Evolutionary conservation across 2,329 filamentous ascomycete genomes (phyloP).

Genomic region (Sphaerostilbella broomeana): DNA sequence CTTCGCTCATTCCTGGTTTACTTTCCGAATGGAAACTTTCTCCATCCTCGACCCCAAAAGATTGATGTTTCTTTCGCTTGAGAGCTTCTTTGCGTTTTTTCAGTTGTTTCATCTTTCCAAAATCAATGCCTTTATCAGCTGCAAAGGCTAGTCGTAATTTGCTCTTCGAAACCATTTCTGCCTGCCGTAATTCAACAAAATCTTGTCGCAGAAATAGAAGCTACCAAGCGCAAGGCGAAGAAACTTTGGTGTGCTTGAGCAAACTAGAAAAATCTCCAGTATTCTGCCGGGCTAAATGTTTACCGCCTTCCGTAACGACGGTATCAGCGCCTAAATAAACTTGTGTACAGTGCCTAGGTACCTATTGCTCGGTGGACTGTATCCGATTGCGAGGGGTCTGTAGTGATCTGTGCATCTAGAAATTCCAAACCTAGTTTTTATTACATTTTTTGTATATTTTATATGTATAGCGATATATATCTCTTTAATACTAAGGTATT

Average conservation of each 20-base stretch:
- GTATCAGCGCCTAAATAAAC: too few species aligned
- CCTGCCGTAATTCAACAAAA: background rate
- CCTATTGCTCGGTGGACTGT: too few species aligned
- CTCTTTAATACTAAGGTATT: too few species aligned
- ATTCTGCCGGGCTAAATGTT: conserved; percentile 13
- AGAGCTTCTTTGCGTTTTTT: conserved; percentile 40
- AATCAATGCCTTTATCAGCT: conserved; percentile 49
- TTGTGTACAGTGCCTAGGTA: too few species aligned
- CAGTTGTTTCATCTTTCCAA: conserved; percentile 44
- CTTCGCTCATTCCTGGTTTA: too few species aligned
- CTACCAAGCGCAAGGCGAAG: background rate
- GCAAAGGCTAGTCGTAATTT: conserved; percentile 49
- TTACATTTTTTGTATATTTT: too few species aligned
- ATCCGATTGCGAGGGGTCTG: too few species aligned
- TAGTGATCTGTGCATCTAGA: too few species aligned
- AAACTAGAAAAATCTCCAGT: conserved; percentile 11
- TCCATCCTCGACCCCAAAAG: too few species aligned
- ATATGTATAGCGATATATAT: too few species aligned
- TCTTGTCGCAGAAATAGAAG: conserved; percentile 2
- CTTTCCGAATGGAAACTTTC: too few species aligned
- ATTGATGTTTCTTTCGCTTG: conserved; percentile 30
- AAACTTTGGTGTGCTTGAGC: background rate
- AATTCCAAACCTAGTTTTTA: too few species aligned
- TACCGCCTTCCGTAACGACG: conserved; percentile 16
- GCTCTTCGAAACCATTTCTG: conserved; percentile 37